A percentile compares a stretch with the other conserved stretches of the same genome.
phyloP scores from a whole-genome alignment of 2,329 filamentous ascomycete genomes.

The Thielaviopsis ethacetica region DNA sequence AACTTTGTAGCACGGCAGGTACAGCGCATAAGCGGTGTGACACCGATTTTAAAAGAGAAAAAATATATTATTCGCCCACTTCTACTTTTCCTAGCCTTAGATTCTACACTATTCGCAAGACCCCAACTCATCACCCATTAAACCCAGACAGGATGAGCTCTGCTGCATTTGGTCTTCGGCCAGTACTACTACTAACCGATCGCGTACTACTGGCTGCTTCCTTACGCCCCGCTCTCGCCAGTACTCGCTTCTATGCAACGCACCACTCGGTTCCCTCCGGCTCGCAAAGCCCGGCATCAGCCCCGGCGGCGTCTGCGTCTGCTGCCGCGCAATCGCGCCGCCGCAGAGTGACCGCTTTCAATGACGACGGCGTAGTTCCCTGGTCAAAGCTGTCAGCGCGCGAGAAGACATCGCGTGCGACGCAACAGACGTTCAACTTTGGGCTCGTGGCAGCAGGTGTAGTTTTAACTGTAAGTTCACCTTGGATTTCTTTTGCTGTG shows the following conservation, averaged over 20 bases:
- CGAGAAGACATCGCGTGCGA: constrained; percentile 72
- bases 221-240: constrained; percentile 18
- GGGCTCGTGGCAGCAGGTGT: constrained; percentile 59
- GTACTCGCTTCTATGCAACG: constrained; percentile 39
- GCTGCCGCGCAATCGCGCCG: constrained; percentile 32
- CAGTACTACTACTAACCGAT: constrained; percentile 14
- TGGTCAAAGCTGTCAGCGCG: constrained; percentile 60
- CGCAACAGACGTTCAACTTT: constrained; percentile 84
- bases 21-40: too few species aligned
- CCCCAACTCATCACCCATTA: neutral
- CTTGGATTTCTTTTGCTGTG: neutral
- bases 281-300: neutral
- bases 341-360: constrained; percentile 63
- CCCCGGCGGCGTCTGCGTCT: neutral
- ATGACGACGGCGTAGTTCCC: constrained; percentile 66
- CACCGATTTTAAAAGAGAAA: neutral
- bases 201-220: constrained; percentile 20
- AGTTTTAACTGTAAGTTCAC: constrained; percentile 48
- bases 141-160: neutral
- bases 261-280: constrained; percentile 29
- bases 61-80: neutral
- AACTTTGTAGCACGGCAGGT: too few species aligned
- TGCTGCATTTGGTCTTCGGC: neutral
- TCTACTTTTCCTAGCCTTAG: neutral
- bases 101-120: neutral